These are phyloP conservation scores for Nakazawaea pomicola DNA, from an alignment of 805 yeast genomes.

Conservation along the genomic window DNA sequence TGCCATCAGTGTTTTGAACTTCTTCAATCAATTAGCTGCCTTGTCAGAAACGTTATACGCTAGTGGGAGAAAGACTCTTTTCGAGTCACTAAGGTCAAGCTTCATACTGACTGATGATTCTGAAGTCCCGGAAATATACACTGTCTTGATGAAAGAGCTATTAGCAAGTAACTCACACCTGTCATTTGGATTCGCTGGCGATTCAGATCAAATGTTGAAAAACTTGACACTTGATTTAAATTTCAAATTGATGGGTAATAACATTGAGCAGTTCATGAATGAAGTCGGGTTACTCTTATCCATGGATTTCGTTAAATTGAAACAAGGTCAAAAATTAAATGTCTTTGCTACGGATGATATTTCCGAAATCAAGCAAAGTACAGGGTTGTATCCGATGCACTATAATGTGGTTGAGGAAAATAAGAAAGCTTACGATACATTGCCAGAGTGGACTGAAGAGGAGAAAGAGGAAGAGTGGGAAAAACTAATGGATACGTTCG, in stretches of 20 bases:
- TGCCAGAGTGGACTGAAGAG: constrained; percentile 11
- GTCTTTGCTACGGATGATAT: constrained; percentile 6
- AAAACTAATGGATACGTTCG: constrained; percentile 11
- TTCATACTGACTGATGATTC: constrained; percentile 3
- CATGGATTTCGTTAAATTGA: constrained; percentile 10
- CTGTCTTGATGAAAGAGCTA: constrained; percentile 2
- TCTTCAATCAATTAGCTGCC: constrained; percentile 6
- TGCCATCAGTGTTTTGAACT: constrained; percentile 6
- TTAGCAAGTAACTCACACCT: background rate
- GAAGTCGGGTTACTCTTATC: constrained; percentile 11
- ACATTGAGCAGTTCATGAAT: constrained; percentile 1
- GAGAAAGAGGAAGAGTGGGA: constrained; percentile 13
- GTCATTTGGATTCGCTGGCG: background rate
- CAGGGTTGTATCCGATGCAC: constrained; percentile 8
- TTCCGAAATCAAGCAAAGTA: background rate
- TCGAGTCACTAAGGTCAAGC: background rate
- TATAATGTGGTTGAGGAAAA: constrained; percentile 9
- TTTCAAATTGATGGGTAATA: constrained; percentile 9
- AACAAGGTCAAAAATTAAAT: background rate
- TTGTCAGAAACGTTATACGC: constrained; percentile 5
- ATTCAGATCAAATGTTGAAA: constrained; percentile 1
- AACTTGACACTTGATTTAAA: constrained; percentile 9
- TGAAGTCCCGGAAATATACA: constrained; percentile 2
- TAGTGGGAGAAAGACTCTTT: background rate
- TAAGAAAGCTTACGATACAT: background rate